phyloP scores from a whole-genome alignment of 2,329 filamentous ascomycete genomes.

The Lizonia empirigonia region DNA sequence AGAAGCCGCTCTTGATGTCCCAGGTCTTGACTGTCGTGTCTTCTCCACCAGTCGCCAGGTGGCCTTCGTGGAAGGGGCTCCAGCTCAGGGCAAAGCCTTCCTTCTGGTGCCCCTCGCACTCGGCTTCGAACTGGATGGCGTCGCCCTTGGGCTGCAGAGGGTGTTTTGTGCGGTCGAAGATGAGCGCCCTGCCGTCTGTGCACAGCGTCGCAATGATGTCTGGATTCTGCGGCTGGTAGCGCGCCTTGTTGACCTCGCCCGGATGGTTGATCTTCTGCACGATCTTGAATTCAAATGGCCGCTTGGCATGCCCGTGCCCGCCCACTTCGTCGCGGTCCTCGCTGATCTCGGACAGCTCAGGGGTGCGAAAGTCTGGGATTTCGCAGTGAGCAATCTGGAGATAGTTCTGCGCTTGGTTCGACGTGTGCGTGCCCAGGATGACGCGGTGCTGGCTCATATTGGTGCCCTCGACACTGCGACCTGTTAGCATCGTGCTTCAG shows the following conservation, averaged over 20 bases:
- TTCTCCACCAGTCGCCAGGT: conserved; percentile 87
- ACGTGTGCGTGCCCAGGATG: conserved; percentile 93
- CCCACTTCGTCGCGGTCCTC: conserved; percentile 92
- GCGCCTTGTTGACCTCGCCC: conserved; percentile 96
- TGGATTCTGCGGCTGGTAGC: conserved; percentile 96
- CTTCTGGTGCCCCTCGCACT: conserved; percentile 79
- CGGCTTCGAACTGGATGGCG: conserved; percentile 79
- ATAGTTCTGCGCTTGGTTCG: conserved; percentile 83
- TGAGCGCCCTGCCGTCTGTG: conserved; percentile 82
- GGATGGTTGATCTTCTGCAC: conserved; percentile 96
- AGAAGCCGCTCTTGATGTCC: conserved; percentile 78
- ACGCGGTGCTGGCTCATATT: conserved; percentile 87
- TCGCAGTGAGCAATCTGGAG: conserved; percentile 94
- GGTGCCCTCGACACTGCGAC: conserved; percentile 67
- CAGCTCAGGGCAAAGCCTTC: conserved; percentile 94
- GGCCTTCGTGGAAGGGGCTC: conserved; percentile 83
- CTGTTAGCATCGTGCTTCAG: conserved; percentile 47
- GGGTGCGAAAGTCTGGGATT: conserved; percentile 76
- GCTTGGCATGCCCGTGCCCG: conserved; percentile 80
- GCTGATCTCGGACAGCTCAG: conserved; percentile 84
- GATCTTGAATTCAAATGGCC: conserved; percentile 85
- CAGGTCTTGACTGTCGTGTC: conserved; percentile 91
- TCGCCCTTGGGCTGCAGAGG: conserved; percentile 69
- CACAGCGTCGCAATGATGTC: conserved; percentile 95
- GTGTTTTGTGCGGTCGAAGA: conserved; percentile 97